Percentiles rank a stretch among this genome's conserved stretches.
These are phyloP conservation scores for Teunomyces pallodes DNA, from an alignment of 805 yeast genomes.

Conservation along the genomic window DNA sequence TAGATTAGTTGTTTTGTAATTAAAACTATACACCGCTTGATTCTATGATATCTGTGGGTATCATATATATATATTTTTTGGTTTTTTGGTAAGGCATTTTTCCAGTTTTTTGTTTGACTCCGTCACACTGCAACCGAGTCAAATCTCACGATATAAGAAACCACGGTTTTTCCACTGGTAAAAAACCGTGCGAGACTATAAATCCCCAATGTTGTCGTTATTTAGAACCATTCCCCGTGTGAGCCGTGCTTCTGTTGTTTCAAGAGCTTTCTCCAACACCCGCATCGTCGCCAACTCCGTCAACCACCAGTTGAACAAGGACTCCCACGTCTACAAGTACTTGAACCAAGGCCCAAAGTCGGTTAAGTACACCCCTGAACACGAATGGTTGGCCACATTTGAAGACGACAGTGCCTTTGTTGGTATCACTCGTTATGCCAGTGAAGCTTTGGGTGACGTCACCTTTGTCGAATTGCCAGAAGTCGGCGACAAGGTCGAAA, in stretches of 20 bases:
- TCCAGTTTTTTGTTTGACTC: background rate
- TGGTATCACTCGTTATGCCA: slow-evolving; percentile 92
- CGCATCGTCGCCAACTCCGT: slow-evolving; percentile 21
- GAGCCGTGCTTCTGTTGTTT: background rate
- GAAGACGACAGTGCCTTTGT: slow-evolving; percentile 78
- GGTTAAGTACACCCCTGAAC: slow-evolving; percentile 78
- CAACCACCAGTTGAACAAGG: slow-evolving; percentile 35
- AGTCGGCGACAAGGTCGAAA: slow-evolving; percentile 54
- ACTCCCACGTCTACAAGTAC: slow-evolving; percentile 40
- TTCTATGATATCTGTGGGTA: too few species aligned
- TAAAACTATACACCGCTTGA: too few species aligned
- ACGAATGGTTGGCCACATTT: slow-evolving; percentile 92
- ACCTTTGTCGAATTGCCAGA: slow-evolving; percentile 91
- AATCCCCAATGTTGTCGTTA: slow-evolving; percentile 1
- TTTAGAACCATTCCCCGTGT: slow-evolving; percentile 1
- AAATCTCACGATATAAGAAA: background rate
- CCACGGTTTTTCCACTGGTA: background rate
- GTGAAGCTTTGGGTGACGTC: slow-evolving; percentile 96
- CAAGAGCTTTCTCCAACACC: slow-evolving; percentile 10
- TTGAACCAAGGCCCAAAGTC: slow-evolving; percentile 41
- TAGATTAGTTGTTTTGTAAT: too few species aligned
- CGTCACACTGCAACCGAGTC: slow-evolving; percentile 1
- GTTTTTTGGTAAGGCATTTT: background rate
- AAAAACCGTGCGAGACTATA: background rate
- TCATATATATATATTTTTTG: too few species aligned